Percentiles rank a stretch among this genome's conserved stretches.
phyloP scores from a whole-genome alignment of 257 asterid species.

The Solanum gracilifrons region DNA sequence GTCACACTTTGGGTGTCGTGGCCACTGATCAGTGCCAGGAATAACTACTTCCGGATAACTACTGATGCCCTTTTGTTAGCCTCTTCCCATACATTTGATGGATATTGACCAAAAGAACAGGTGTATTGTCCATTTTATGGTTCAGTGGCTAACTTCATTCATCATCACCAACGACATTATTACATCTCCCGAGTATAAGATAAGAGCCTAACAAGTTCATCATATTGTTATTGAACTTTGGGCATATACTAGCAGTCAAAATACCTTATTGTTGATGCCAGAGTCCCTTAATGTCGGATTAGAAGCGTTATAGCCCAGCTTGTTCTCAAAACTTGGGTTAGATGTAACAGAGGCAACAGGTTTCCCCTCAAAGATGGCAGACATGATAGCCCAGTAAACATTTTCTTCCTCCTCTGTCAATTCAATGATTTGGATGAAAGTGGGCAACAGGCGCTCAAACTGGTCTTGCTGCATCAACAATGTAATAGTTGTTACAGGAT shows the following conservation, averaged over 20 bases:
- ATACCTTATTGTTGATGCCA: conserved; percentile 83
- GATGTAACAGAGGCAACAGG: conserved; percentile 27
- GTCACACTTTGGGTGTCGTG: background rate
- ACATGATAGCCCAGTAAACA: conserved; percentile 62
- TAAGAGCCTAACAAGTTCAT: background rate
- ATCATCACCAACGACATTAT: background rate
- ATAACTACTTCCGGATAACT: background rate
- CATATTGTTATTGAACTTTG: background rate
- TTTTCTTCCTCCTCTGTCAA: conserved; percentile 70
- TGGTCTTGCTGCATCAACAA: conserved; percentile 71
- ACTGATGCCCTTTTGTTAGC: background rate
- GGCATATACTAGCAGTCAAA: background rate
- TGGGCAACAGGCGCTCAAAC: conserved; percentile 71
- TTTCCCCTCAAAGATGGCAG: conserved; percentile 75
- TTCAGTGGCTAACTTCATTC: background rate
- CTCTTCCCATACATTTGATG: background rate
- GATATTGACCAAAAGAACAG: background rate
- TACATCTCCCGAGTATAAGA: background rate
- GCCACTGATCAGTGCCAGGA: background rate
- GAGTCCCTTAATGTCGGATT: conserved; percentile 39
- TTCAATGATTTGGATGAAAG: conserved; percentile 88
- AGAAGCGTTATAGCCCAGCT: conserved; percentile 11
- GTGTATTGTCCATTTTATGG: background rate
- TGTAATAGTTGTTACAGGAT: background rate
- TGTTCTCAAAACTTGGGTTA: conserved; percentile 17